These are phyloP conservation scores for Rhodosporidiobolus sp. DNA, from an alignment of 768 basidiomycete genomes.

Conservation along the genomic window DNA sequence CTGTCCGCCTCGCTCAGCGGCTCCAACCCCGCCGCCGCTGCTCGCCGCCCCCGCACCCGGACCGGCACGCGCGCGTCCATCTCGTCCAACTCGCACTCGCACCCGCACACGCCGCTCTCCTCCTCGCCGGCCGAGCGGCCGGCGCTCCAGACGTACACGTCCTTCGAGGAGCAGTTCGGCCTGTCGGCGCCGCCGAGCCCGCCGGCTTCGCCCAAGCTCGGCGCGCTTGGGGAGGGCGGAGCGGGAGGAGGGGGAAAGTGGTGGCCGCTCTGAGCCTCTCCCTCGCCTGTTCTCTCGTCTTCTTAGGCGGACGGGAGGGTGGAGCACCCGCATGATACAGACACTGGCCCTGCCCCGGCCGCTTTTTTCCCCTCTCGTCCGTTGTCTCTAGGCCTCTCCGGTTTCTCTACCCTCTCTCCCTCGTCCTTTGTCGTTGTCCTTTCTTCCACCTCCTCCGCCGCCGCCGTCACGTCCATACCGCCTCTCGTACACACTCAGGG, in stretches of 20 bases:
- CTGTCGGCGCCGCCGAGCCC: slow-evolving; percentile 13
- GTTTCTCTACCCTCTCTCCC: no score
- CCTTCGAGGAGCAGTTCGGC: slow-evolving; percentile 32
- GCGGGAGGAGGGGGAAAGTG: background rate
- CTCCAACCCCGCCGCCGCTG: background rate
- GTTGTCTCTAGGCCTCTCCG: no score
- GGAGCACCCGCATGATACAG: no score
- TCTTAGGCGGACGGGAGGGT: no score
- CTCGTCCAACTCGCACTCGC: no score
- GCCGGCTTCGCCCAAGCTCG: background rate
- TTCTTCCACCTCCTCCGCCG: no score
- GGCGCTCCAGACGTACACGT: slow-evolving; percentile 15
- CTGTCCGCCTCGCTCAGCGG: no score
- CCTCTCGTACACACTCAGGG: no score
- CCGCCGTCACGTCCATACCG: no score
- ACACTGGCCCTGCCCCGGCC: no score
- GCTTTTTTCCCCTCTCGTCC: no score
- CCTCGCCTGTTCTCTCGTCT: background rate
- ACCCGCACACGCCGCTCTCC: background rate
- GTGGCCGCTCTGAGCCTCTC: background rate
- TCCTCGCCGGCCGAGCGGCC: slow-evolving; percentile 3
- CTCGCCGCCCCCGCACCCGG: background rate
- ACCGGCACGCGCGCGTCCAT: background rate
- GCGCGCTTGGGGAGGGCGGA: background rate
- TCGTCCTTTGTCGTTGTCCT: no score